phyloP scores from a whole-genome alignment of 768 basidiomycete genomes.

The Dacryopinax spathularia region DNA sequence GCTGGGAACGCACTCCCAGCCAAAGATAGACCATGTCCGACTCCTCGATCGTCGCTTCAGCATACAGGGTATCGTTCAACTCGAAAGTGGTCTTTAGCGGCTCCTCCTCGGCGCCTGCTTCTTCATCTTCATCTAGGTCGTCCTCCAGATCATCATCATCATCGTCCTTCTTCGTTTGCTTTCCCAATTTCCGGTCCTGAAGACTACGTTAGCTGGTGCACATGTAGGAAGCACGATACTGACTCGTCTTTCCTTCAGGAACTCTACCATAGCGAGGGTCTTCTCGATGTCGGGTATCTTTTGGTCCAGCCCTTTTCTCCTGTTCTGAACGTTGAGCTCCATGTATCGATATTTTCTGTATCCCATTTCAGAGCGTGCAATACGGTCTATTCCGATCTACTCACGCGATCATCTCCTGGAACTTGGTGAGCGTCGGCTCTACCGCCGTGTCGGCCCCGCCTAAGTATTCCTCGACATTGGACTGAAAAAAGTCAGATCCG shows the following conservation, averaged over 20 bases:
- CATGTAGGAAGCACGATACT: slow-evolving; percentile 16
- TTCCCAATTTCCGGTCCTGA: slow-evolving; percentile 47
- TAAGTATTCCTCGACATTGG: slow-evolving; percentile 75
- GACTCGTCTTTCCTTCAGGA: slow-evolving; percentile 56
- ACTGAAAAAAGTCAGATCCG: slow-evolving; percentile 31
- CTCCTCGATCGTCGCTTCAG: slow-evolving; percentile 76
- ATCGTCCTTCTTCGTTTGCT: slow-evolving; percentile 22
- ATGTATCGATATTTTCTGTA: slow-evolving; percentile 95
- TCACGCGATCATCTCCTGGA: slow-evolving; percentile 91
- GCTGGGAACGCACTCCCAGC: slow-evolving; percentile 61
- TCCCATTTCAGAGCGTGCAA: no score
- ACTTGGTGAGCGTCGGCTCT: slow-evolving; percentile 59
- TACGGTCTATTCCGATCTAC: slow-evolving; percentile 24
- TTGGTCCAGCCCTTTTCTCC: slow-evolving; percentile 65
- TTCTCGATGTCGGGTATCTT: slow-evolving; percentile 95
- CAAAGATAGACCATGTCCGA: slow-evolving; percentile 85
- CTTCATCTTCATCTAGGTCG: slow-evolving; percentile 31
- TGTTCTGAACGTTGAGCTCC: slow-evolving; percentile 72
- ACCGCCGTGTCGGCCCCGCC: slow-evolving; percentile 64
- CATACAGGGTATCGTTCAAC: slow-evolving; percentile 87
- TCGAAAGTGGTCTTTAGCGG: slow-evolving; percentile 79
- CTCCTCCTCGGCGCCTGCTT: slow-evolving; percentile 24
- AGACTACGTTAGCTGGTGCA: background rate
- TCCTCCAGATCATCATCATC: slow-evolving; percentile 36
- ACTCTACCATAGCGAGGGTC: slow-evolving; percentile 81